These are phyloP conservation scores for Talaromyces trachyspermus DNA, from an alignment of 495 filamentous ascomycete species.

Conservation along the genomic window DNA sequence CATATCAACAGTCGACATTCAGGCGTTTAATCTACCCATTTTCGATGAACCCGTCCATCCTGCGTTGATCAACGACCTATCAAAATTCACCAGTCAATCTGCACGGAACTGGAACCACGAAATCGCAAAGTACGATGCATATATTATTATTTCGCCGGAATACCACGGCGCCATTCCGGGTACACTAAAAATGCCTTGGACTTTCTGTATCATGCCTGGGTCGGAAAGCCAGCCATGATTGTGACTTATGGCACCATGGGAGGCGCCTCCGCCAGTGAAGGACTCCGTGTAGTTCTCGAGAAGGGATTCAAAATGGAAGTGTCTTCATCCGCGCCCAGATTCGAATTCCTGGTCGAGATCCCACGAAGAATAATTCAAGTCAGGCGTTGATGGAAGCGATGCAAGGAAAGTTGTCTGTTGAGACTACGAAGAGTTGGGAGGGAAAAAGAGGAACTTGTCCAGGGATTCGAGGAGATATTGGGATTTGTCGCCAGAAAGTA, in stretches of 20 bases:
- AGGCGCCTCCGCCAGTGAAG: not conserved
- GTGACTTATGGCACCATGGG: conserved; percentile 6
- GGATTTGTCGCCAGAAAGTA: not conserved
- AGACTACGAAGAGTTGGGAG: not conserved
- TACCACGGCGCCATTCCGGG: not conserved
- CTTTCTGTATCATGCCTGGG: conserved; percentile 3
- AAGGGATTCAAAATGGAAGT: conserved; percentile 2
- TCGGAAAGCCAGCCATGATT: conserved; percentile 3
- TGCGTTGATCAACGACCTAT: conserved; percentile 1
- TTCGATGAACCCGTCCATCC: not conserved
- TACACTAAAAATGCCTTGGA: conserved; percentile 3
- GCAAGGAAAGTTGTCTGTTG: conserved; percentile 4
- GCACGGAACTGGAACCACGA: not conserved
- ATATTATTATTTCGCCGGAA: conserved; percentile 2
- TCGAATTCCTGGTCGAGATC: conserved; percentile 4
- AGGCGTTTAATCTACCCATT: not conserved
- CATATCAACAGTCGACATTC: not conserved
- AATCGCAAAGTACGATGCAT: conserved; percentile 3
- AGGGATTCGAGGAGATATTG: conserved; percentile 5
- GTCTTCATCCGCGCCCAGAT: not conserved
- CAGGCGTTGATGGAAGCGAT: conserved; percentile 3
- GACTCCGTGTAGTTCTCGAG: conserved; percentile 2
- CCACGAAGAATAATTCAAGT: not conserved
- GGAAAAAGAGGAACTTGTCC: not conserved
- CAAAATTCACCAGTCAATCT: not conserved